Conservation (phyloP, 176 grass and related monocot genomes). For the Puccinellia tenuiflora region DNA sequence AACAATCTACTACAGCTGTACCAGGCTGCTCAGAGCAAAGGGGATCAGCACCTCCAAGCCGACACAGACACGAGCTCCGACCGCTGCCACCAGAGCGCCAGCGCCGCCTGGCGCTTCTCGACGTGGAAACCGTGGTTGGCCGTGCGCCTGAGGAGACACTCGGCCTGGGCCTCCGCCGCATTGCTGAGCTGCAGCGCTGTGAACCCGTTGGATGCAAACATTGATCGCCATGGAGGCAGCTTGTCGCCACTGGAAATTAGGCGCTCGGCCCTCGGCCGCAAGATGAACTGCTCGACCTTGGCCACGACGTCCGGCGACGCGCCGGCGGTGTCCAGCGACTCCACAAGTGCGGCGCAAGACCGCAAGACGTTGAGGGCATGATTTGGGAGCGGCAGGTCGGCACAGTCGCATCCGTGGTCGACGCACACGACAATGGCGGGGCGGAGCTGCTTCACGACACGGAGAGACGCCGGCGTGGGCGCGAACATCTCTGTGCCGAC, state of each 20-base stretch:
- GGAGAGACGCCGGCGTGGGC: constrained; percentile 7
- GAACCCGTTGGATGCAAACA: constrained; percentile 37
- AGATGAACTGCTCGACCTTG: constrained; percentile 45
- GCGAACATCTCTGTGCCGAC: constrained; percentile 8
- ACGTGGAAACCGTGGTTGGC: constrained; percentile 45
- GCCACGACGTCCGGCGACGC: constrained; percentile 17
- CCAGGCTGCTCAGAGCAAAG: constrained; percentile 13
- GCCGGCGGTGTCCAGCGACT: constrained; percentile 42
- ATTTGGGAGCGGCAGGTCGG: constrained; percentile 38
- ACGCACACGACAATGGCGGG: constrained; percentile 50
- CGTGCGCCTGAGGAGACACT: constrained; percentile 47
- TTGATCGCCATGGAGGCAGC: constrained; percentile 27
- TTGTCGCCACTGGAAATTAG: constrained; percentile 22
- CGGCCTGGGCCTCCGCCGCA: constrained; percentile 54
- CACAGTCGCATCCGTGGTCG: constrained; percentile 42
- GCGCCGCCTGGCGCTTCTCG: constrained; percentile 21
- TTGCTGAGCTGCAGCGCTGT: constrained; percentile 39
- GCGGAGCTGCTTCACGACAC: constrained; percentile 42
- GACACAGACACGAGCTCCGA: constrained; percentile 51
- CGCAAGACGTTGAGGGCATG: constrained; percentile 35
- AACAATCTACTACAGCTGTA: not conserved
- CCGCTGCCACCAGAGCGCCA: constrained; percentile 46
- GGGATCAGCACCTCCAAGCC: constrained; percentile 43
- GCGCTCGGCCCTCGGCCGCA: constrained; percentile 43
- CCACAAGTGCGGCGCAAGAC: constrained; percentile 33